Base-by-base conservation (phyloP, 768 basidiomycete species). In the Chalciporus sphaerocephalus region DNA sequence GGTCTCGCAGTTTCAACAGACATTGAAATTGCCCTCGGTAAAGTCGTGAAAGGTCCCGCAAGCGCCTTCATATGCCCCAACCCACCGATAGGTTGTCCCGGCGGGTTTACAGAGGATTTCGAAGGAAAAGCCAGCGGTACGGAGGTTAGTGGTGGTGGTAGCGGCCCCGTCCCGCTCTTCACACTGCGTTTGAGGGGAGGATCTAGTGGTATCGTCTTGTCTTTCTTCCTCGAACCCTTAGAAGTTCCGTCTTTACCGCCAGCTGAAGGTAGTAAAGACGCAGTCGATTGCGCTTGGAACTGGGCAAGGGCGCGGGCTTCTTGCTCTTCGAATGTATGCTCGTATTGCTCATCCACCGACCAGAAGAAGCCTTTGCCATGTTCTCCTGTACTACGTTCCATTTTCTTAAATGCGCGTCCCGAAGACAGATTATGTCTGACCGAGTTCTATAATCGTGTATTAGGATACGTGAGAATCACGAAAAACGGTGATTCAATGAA, bases 371-470 rank as follows among this genome's bases (percentile, higher is more conserved):
- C 94, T 64, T 95, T 96, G 8, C 90, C 87, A 49, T 86, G 78
- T 71, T 87, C 90, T 47, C 91, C 87, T 6, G 83, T 80, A 50
- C 83, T 85, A 23, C 90, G 76, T 48, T 93, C 89, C 64, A 90
- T 76, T 67, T 97, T 97, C 63, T 88, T 74, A 69, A 99, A 99
- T 0, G 90, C 92, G 38, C 85, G 81, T 60, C 87, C 85, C 10
- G 92, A 90, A 1, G 93, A 94, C n/a, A 99, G 69, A 62, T 93
- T 94, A 59, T 97, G 93, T 17, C 93, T 86, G 37, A 97, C 86
- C 23, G 95, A 95, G 56, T 88, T 92, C 90, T 92, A 59, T n/a
- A 32, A 42, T 40, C 16, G 47, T 30, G 24, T 30, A 20, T 28
- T 51, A 21, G 43, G 20, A 42, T 35, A n/a, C 24, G 39, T 55